Evolutionary conservation across 2,329 filamentous ascomycete genomes (phyloP).

Genomic region (Curvularia sp.): DNA sequence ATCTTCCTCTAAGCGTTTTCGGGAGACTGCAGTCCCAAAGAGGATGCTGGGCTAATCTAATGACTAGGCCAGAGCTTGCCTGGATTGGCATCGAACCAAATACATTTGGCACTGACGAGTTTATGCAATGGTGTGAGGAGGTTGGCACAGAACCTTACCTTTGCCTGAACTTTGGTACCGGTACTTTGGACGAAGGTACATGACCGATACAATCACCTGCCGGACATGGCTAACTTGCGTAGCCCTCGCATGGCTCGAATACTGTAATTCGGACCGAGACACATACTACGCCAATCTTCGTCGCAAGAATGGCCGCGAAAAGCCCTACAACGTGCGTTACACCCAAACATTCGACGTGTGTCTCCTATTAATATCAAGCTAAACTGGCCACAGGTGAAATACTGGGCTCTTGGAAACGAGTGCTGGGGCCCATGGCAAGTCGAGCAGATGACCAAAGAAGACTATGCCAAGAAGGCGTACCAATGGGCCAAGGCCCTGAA

Average conservation of each 20-base stretch:
- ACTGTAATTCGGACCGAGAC: constrained; percentile 80
- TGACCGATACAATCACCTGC: background rate
- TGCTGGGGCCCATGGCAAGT: constrained; percentile 53
- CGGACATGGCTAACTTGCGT: constrained; percentile 23
- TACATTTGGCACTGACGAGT: constrained; percentile 84
- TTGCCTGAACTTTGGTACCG: constrained; percentile 81
- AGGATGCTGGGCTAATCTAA: constrained; percentile 11
- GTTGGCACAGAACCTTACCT: constrained; percentile 81
- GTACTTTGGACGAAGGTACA: constrained; percentile 60
- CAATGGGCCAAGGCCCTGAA: constrained; percentile 77
- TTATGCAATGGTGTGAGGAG: constrained; percentile 78
- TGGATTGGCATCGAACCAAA: constrained; percentile 81
- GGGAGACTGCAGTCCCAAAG: background rate
- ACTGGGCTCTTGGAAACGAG: constrained; percentile 85
- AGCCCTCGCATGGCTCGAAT: constrained; percentile 81
- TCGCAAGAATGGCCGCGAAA: constrained; percentile 73
- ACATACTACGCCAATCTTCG: constrained; percentile 84
- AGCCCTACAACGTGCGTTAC: constrained; percentile 71
- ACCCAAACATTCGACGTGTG: too few species aligned
- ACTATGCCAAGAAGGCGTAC: constrained; percentile 71
- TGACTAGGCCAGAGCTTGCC: constrained; percentile 71
- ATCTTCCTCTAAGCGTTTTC: background rate
- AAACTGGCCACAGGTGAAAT: constrained; percentile 63
- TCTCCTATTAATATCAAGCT: background rate
- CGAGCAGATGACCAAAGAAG: constrained; percentile 71